Percentiles rank a stretch among this genome's conserved stretches.
Evolutionary conservation across 805 yeast genomes (phyloP).

Genomic region (Saturnispora sekii): DNA sequence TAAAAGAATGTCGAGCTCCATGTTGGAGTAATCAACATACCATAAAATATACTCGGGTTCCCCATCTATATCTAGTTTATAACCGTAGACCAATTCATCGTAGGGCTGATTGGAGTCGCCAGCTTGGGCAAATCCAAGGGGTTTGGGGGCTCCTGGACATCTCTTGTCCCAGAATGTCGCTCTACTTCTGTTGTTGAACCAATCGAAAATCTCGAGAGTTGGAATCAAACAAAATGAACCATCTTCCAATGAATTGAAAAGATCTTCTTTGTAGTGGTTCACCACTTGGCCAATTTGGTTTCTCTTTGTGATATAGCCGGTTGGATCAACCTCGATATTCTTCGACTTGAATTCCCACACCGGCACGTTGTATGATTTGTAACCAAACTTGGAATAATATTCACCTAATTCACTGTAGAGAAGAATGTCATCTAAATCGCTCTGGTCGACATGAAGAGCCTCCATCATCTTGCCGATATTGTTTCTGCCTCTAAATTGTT

Average conservation of each 20-base stretch:
- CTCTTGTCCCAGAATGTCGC: conserved; percentile 5
- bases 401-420: conserved; percentile 70
- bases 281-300: conserved; percentile 3
- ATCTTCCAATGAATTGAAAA: neutral
- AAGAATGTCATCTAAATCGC: conserved; percentile 27
- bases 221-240: conserved; percentile 28
- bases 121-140: neutral
- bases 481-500: conserved; percentile 41
- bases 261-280: neutral
- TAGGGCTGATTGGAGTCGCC: neutral
- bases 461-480: conserved; percentile 43
- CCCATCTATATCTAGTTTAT: neutral
- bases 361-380: conserved; percentile 23
- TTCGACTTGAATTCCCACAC: conserved; percentile 8
- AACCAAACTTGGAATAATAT: conserved; percentile 58
- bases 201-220: conserved; percentile 25
- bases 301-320: conserved; percentile 6
- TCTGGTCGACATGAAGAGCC: conserved; percentile 24
- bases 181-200: conserved; percentile 34
- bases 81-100: conserved; percentile 4
- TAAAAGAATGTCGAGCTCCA: neutral
- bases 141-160: neutral
- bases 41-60: conserved; percentile 2
- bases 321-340: conserved; percentile 2
- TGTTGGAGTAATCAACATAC: conserved; percentile 2